Base-by-base conservation (phyloP, 805 yeast species). In the Candida insectorum region DNA sequence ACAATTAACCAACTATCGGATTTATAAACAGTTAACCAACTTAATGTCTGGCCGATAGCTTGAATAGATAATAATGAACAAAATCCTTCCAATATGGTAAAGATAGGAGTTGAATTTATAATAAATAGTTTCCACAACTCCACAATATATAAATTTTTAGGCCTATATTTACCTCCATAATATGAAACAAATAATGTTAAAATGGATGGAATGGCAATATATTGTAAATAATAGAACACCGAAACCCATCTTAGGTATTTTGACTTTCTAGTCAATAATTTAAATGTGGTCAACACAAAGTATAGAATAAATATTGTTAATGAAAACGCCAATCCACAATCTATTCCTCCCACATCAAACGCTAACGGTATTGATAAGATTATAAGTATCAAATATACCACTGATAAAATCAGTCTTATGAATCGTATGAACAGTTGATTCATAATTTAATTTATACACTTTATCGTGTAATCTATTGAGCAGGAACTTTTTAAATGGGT, bases 31-130 rank as follows among this genome's bases (percentile, higher is more conserved):
- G 80, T 75, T 28, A 86, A 62, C 82, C 89, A 81, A 41, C 75
- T 72, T 33, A 85, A 71, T 6, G 85, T 78, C 30, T 88, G 88
- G 6, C 97, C 96, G 26, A 85, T 73, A 10, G 95, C 85, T 62
- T 93, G 98, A 40, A 93, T 87, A n/a, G 87, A 80, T 36, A 93
- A 67, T 16, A 93, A 73, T 1, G 96, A 79, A 58, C 96, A 94
- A 47, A 93, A 81, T 2, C 98, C 98, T 61, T 93, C 98, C 33
- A 89, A 63, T 13, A 88, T 69, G 0, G 96, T 85, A 58, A 93
- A 91, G 28, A 85, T 65, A 2, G 96, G 93, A 0, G 98, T 93
- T 4, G 95, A 77, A 52, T 88, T 85, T 32, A 78, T 69, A 23
- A 93, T 65, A 19, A 83, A 59, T 28, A 72, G 54, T 40, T 77